phyloP scores from a whole-genome alignment of 2,329 filamentous ascomycete genomes.

The Fusarium pininemorale region DNA sequence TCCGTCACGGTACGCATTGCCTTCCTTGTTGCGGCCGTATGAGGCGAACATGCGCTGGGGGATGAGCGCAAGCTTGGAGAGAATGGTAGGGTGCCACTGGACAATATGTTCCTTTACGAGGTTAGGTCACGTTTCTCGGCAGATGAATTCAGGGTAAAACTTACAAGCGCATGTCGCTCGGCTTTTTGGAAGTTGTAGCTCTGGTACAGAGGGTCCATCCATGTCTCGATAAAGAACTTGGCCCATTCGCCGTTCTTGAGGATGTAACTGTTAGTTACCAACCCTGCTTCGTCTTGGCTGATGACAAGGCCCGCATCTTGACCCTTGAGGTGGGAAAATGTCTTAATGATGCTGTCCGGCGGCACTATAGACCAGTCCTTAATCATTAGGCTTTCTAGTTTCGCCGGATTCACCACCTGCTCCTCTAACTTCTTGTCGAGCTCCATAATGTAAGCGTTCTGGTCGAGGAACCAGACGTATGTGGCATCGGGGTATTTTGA shows the following conservation, averaged over 20 bases:
- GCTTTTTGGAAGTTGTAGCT: conserved; percentile 97
- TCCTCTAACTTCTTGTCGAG: conserved; percentile 73
- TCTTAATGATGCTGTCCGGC: conserved; percentile 96
- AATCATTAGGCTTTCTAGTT: conserved; percentile 82
- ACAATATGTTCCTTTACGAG: conserved; percentile 78
- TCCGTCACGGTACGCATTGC: conserved; percentile 78
- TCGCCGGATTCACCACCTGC: conserved; percentile 72
- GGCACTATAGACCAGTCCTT: conserved; percentile 88
- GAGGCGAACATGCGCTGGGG: conserved; percentile 86
- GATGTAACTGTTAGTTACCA: conserved; percentile 81
- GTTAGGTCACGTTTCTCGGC: conserved; percentile 18
- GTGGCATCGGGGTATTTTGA: conserved; percentile 78
- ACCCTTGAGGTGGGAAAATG: conserved; percentile 82
- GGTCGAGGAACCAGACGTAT: conserved; percentile 89
- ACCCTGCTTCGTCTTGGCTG: conserved; percentile 83
- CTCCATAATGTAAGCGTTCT: conserved; percentile 90
- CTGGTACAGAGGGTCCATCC: conserved; percentile 94
- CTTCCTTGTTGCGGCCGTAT: conserved; percentile 68
- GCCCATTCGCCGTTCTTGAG: conserved; percentile 88
- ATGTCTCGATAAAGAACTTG: conserved; percentile 90
- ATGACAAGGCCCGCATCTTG: conserved; percentile 83
- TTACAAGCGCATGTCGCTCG: conserved; percentile 87
- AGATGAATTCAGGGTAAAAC: conserved; percentile 39
- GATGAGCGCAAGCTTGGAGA: conserved; percentile 89
- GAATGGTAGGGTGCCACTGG: conserved; percentile 96